Evolutionary conservation across 2,329 filamentous ascomycete genomes (phyloP).

Genomic region (Peltaster fructicola): DNA sequence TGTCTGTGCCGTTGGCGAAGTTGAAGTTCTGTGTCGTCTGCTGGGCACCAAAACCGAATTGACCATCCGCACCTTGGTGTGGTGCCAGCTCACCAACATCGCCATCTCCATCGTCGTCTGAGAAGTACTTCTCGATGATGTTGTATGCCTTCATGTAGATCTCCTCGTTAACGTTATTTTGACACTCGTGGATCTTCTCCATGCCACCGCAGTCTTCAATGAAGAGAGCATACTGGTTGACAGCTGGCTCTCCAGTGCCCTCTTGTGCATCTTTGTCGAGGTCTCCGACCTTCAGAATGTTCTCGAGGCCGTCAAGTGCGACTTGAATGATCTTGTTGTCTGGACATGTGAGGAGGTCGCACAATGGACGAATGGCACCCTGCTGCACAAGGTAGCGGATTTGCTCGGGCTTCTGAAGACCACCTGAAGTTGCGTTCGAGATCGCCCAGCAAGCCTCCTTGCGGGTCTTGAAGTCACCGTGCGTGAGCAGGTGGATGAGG

Average conservation of each 20-base stretch:
- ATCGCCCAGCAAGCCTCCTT: conserved; percentile 99
- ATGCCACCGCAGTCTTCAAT: conserved; percentile 98
- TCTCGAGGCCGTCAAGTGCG: conserved; percentile 91
- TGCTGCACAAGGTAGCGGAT: conserved; percentile 86
- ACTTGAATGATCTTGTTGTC: conserved; percentile 99
- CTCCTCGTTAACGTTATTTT: conserved; percentile 99
- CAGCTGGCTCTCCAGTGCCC: conserved; percentile 50
- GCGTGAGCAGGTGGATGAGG: conserved; percentile 85
- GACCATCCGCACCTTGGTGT: conserved; percentile 51
- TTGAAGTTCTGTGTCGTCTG: conserved; percentile 74
- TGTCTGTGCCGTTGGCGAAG: conserved; percentile 65
- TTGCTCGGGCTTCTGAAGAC: conserved; percentile 96
- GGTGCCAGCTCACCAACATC: conserved; percentile 71
- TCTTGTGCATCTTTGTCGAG: conserved; percentile 87
- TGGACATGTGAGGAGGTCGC: conserved; percentile 84
- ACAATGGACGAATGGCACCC: conserved; percentile 94
- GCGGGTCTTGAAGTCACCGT: conserved; percentile 95
- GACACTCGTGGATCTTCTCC: conserved; percentile 99
- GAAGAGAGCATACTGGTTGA: conserved; percentile 95
- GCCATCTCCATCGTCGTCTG: conserved; percentile 75
- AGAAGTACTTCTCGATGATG: conserved; percentile 99
- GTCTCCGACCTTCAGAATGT: conserved; percentile 97
- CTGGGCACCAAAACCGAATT: conserved; percentile 61
- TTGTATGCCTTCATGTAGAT: conserved; percentile 99
- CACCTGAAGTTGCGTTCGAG: conserved; percentile 92